Conservation (phyloP, 129 eudicot species). For the Escallonia rubra region DNA sequence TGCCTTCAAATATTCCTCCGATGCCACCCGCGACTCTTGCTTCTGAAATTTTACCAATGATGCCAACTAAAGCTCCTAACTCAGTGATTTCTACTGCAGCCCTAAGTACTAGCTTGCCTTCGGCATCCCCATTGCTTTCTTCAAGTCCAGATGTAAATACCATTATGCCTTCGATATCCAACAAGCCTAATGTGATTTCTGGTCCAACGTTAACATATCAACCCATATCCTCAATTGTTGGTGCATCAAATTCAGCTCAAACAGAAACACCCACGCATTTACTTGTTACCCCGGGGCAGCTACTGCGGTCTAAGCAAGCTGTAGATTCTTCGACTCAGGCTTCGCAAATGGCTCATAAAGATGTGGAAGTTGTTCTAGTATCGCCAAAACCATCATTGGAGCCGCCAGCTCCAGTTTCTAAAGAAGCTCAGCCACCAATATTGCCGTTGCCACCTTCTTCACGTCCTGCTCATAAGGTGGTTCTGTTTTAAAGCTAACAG, state of each 20-base stretch:
- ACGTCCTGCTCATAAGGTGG: constrained; percentile 50
- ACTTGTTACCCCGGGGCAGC: constrained; percentile 78
- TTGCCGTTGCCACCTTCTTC: constrained; percentile 66
- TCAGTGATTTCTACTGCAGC: constrained; percentile 26
- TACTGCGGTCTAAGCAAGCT: constrained; percentile 47
- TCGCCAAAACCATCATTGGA: constrained; percentile 41
- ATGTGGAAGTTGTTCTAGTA: constrained; percentile 61
- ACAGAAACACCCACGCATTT: constrained; percentile 45
- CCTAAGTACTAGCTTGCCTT: constrained; percentile 32
- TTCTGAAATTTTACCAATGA: constrained; percentile 36
- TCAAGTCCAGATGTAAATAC: constrained; percentile 34
- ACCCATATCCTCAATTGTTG: constrained; percentile 30
- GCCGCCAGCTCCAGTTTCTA: constrained; percentile 25
- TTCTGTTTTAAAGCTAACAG: background rate
- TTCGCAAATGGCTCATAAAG: constrained; percentile 49
- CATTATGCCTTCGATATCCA: constrained; percentile 26
- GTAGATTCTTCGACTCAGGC: constrained; percentile 36
- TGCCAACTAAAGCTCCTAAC: constrained; percentile 37
- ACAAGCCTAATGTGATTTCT: constrained; percentile 35
- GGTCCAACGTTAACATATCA: constrained; percentile 39
- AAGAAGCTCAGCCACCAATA: constrained; percentile 79
- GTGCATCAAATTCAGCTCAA: constrained; percentile 29
- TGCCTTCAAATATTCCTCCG: constrained; percentile 46
- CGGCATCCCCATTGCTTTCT: constrained; percentile 28
- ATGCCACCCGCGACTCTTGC: constrained; percentile 32